A percentile compares a stretch with the other conserved stretches of the same genome.
These are phyloP conservation scores for Chaetoceros muelleri DNA, from an alignment of 108 stramenopile species.

Conservation along the genomic window DNA sequence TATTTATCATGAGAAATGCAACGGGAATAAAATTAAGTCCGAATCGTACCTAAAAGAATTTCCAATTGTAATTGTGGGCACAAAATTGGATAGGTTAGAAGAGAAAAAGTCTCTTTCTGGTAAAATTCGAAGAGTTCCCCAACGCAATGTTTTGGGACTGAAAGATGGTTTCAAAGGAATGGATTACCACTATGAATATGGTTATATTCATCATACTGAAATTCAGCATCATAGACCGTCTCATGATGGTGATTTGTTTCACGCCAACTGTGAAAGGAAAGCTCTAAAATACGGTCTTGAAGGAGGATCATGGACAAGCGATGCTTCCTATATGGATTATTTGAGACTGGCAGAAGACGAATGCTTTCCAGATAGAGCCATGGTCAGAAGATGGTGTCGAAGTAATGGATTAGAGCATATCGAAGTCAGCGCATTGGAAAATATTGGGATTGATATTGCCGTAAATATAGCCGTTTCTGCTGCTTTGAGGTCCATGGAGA, in stretches of 20 bases:
- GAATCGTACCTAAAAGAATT: conserved; percentile 14
- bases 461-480: conserved; percentile 34
- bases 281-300: conserved; percentile 32
- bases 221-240: neutral
- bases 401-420: conserved; percentile 65
- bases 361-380: conserved; percentile 47
- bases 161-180: conserved; percentile 34
- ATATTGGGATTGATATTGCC: conserved; percentile 48
- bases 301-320: conserved; percentile 32
- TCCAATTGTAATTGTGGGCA: conserved; percentile 69
- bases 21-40: conserved; percentile 1
- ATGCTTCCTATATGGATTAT: conserved; percentile 49
- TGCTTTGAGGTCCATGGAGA: conserved; percentile 30
- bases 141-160: conserved; percentile 58
- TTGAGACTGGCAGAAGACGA: conserved; percentile 59
- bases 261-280: too few relatives aligned
- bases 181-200: conserved; percentile 65
- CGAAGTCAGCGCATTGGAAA: conserved; percentile 58
- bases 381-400: conserved; percentile 71
- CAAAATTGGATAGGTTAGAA: conserved; percentile 58
- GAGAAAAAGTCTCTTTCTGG: conserved; percentile 9
- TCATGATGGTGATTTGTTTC: neutral
- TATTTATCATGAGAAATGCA: conserved; percentile 8
- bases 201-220: neutral
- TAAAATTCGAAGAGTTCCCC: conserved; percentile 8